Base-by-base conservation (phyloP, 2,329 filamentous ascomycete species). In the Aureobasidium sp. region DNA sequence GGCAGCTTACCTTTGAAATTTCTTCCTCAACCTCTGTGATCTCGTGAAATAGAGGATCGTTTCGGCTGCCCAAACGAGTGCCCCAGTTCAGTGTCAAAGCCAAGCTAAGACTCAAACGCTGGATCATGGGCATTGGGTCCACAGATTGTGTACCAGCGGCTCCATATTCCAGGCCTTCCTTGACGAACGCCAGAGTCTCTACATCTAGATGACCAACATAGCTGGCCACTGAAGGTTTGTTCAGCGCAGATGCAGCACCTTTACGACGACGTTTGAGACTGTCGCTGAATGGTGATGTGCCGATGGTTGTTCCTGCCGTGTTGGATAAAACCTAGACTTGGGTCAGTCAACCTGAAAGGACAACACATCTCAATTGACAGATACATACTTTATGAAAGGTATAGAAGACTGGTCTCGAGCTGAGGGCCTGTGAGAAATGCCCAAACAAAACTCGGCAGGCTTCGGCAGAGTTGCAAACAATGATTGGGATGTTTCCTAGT, bases 51-150 rank as follows among this genome's bases (percentile, higher is more conserved):
- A 86, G 73, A 7, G 79, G 75, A 59, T 84, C 79, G n/a, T 86
- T 76, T 60, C 85, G 79, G 16, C 79, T 82, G 13, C 76, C 78
- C 71, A 88, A 80, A 0, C 85, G 79, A 0, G 81, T 80, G 0
- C 85, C 86, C 84, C 84, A 88, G 68, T 88, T 88, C 16, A 88
- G 73, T 0, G 85, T 88, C 30, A 88, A 70, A 0, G 83, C 80
- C 3, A 88, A 75, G n/a, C 81, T 85, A 3, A 88, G 72, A 13
- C 79, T 82, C 0, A 88, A 76, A 0, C 85, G 81, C 67, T 87
- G 85, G 49, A 88, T 86, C 81, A 86, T 85, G 0, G 85, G 83
- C 82, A 87, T 84, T 0, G 85, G 84, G 61, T 88, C 83, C 0
- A 87, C 79, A 0, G 82, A 77, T 1, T 73, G 73, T 1, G 73